A percentile compares a stretch with the other conserved stretches of the same genome.
Conservation (phyloP, 345 rosid species). For the Eucalyptus decipiens region DNA sequence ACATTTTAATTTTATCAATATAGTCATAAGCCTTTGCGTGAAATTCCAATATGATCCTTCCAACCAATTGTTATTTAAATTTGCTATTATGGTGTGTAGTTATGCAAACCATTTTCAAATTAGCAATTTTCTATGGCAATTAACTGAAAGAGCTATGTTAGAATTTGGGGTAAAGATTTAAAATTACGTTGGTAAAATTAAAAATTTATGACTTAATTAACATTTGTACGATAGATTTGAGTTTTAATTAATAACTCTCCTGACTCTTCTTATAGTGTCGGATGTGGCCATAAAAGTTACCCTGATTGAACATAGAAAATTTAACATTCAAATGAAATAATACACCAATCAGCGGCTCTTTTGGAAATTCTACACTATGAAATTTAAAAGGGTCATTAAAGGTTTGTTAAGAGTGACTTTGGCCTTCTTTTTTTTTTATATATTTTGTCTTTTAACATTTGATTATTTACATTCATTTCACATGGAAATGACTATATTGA, state of each 20-base stretch:
- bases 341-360: not conserved
- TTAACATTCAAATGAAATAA: not conserved
- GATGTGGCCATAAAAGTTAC: not conserved
- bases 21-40: not conserved
- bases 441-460: not conserved
- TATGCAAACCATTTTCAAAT: not conserved
- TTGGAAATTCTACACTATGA: not conserved
- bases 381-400: not conserved
- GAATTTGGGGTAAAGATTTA: not conserved
- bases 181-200: not conserved
- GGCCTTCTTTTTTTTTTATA: not conserved
- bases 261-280: not conserved
- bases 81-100: not conserved
- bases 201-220: not conserved
- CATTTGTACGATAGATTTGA: not conserved
- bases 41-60: rapidly evolving
- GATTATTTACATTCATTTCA: not conserved
- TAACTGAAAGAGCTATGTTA: not conserved
- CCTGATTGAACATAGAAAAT: not conserved
- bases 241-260: not conserved
- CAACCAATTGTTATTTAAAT: rapidly evolving
- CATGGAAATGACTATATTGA: not conserved
- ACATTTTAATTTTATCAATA: rapidly evolving
- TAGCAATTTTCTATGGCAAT: not conserved
- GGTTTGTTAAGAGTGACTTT: not conserved